Conservation (phyloP, 768 basidiomycete species). For the Auricularia cornea region DNA sequence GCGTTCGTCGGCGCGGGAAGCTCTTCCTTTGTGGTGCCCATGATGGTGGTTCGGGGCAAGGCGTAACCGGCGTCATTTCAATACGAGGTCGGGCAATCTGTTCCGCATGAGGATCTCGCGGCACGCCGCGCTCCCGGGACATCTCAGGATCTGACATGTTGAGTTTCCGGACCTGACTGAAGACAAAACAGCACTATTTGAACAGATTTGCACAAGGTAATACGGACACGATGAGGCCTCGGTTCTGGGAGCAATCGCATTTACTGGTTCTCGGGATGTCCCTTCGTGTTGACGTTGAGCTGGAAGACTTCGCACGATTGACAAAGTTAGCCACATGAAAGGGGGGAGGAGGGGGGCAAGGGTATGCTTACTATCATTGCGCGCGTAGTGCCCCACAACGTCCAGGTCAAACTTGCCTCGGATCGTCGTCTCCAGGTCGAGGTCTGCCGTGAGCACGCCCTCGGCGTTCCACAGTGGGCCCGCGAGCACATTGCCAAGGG, state of each 20-base stretch:
- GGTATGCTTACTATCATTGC: slow-evolving; percentile 41
- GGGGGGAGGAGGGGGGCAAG: background rate
- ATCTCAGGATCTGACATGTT: no score
- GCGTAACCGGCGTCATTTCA: background rate
- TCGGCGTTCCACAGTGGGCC: slow-evolving; percentile 48
- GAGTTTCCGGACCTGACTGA: no score
- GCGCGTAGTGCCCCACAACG: slow-evolving; percentile 51
- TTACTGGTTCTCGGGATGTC: no score
- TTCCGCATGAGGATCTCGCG: background rate
- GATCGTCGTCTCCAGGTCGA: slow-evolving; percentile 49
- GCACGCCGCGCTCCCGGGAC: no score
- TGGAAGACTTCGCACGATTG: background rate
- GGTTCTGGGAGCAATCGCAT: no score
- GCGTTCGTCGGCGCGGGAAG: background rate
- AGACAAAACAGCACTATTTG: no score
- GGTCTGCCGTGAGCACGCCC: slow-evolving; percentile 46
- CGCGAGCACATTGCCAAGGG: slow-evolving; percentile 48
- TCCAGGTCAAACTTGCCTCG: slow-evolving; percentile 59
- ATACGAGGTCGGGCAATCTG: background rate
- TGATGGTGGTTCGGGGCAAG: background rate
- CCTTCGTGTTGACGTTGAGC: background rate
- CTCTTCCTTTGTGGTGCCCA: background rate
- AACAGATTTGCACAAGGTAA: no score
- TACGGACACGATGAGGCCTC: no score
- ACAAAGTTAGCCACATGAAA: background rate